Evolutionary conservation across 2,329 filamentous ascomycete species (phyloP), one percentile per base, ranked within the genome.

Genomic region (Apiospora sp.): DNA sequence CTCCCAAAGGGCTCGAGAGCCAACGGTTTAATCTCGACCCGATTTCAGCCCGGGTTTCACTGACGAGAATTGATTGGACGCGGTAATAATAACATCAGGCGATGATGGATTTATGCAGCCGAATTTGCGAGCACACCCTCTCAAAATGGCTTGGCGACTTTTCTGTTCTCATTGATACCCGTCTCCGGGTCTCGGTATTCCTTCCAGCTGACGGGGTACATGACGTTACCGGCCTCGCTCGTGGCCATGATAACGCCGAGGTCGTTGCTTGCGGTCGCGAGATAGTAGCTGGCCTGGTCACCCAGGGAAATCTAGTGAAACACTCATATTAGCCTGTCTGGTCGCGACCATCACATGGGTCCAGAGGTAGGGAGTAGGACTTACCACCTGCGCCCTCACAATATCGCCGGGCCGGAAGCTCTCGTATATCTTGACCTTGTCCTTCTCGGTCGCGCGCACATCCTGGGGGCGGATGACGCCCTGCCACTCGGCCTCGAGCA

Each of bases 201-300:
- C 85, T 92, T 97, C 96, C 96, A 99, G 83, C 92, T 97, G 71
- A 97, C 89, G 1, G 96, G 96, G 78, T 93, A 93, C 95, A 98
- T 97, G 78, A 93, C 90, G 83, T 97, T 96, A 0, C 95, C 95
- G 2, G 89, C 90, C 81, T 97, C 94, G 80, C 94, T 97, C 77
- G 90, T 92, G 13, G 96, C 96, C 91, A 98, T 94, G 51, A 99
- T 93, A 73, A 98, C 96, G 2, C 96, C 96, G 54, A 97, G 87
- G 81, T 97, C 93, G 82, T 99, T 98, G 76, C 91, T 91, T 41
- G 95, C 94, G 1, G 96, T 99, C 37, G 92, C 93, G n/a, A 97
- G 88, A 82, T 98, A 99, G 82, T 98, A 99, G 79, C 94, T 97
- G 69, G 93, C 91, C 84, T 98, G 95, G 81, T 99, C 96, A 49